Evolutionary conservation across 768 basidiomycete genomes (phyloP), one percentile per base, ranked within the genome.

Genomic region (Panaeolus papilionaceus): DNA sequence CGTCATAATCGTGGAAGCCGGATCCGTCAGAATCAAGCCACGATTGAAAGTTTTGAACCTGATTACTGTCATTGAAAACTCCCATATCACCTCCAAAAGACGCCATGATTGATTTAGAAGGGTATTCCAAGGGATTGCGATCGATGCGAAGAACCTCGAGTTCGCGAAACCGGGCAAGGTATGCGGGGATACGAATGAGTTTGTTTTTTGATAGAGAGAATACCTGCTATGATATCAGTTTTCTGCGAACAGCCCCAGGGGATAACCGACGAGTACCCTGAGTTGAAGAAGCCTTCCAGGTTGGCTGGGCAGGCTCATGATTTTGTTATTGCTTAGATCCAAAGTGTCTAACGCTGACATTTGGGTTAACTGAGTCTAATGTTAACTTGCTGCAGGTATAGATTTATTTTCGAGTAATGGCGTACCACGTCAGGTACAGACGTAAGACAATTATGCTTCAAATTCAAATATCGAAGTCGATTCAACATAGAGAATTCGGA

Each of bases 61-160:
- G 95, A 49, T 88, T 85, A 74, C 85, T 86, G 83, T 90, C 87
- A 18, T 81, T 81, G 62, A 87, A 83, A 38, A 81, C 77, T 66
- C 85, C 83, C 61, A 85, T 80, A 18, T 76, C 70, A 33, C 83
- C 81, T 51, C 75, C 79, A 11, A 79, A 75, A 18, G 76, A 73
- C 51, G 85, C 84, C 75, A 91, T 75, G 14, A 92, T 80, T 61
- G 80, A 67, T 68, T 81, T 85, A 7, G 94, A 92, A 0, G 97
- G 97, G 95, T 96, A 99, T 77, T 95, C 92, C 44, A 98, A 85
- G 3, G 96, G 96, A 75, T 99, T 99, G 69, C 91, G 89, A 70
- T 97, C 96, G 9, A 93, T 81, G 77, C 94, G 94, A 72, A 99
- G 83, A 38, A 98, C 85, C 61, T 89, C 88, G 45, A 99, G 83